These are phyloP conservation scores for Herpetomonas samuelpessoai DNA, from an alignment of 208 protist species.

Conservation along the genomic window DNA sequence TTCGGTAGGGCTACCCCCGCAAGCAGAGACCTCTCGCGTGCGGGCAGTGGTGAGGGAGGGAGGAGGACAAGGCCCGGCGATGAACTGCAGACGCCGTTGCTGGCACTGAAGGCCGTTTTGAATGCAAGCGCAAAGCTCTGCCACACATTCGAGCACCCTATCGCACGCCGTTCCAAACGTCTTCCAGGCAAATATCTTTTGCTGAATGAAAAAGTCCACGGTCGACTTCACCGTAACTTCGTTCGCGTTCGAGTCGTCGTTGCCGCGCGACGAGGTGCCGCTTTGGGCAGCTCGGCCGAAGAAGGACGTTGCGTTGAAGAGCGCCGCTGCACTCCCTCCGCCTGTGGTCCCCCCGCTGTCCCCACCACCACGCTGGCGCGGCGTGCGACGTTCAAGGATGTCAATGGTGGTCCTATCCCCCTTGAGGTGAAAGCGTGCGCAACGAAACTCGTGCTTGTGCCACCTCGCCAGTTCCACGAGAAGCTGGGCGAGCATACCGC, in stretches of 20 bases:
- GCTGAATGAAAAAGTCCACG: slow-evolving; percentile 68
- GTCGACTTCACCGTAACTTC: slow-evolving; percentile 10
- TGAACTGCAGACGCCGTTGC: slow-evolving; percentile 9
- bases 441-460: slow-evolving; percentile 37
- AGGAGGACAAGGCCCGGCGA: neutral
- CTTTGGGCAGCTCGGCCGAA: neutral
- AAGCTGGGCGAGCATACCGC: slow-evolving; percentile 53
- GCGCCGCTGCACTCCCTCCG: neutral
- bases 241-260: slow-evolving; percentile 4
- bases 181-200: slow-evolving; percentile 62
- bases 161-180: slow-evolving; percentile 71
- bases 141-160: slow-evolving; percentile 51
- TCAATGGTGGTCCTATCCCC: slow-evolving; percentile 53
- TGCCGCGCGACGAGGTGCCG: neutral
- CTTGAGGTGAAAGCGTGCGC: slow-evolving; percentile 36
- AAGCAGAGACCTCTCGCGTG: neutral
- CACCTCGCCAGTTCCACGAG: slow-evolving; percentile 36
- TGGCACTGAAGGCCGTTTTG: slow-evolving; percentile 15
- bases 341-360: neutral
- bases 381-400: slow-evolving; percentile 15
- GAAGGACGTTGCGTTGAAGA: neutral
- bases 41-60: neutral
- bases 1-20: too few relatives aligned
- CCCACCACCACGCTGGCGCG: neutral
- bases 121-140: slow-evolving; percentile 54